Evolutionary conservation across 2,329 filamentous ascomycete species (phyloP).

Genomic region (Pyricularia pennisetigena): DNA sequence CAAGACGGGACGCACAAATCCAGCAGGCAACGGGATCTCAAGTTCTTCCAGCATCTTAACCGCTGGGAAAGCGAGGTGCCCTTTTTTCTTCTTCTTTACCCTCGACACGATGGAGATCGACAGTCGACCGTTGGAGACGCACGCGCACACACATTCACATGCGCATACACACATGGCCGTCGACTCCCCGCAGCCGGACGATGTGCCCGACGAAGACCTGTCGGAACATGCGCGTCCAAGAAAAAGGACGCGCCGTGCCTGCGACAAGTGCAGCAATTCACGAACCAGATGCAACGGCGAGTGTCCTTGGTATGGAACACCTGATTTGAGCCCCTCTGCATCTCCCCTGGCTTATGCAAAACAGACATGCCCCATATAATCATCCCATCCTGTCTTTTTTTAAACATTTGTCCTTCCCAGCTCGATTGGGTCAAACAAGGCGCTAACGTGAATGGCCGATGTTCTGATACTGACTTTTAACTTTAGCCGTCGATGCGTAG

Average conservation of each 20-base stretch:
- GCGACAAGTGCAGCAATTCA: conserved; percentile 27
- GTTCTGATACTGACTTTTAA: neutral
- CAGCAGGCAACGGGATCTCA: neutral
- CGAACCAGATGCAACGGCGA: conserved; percentile 32
- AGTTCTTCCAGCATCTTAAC: neutral
- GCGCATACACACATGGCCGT: conserved; percentile 4
- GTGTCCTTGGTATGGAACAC: conserved; percentile 23
- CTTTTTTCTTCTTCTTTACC: neutral
- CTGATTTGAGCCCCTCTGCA: neutral
- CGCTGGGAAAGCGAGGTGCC: too few species aligned
- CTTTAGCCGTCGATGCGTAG: conserved; percentile 24
- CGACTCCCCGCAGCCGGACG: conserved; percentile 1
- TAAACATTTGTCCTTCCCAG: neutral
- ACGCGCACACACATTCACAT: neutral
- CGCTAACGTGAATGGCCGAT: neutral
- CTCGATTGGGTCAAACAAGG: neutral
- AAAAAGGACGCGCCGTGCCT: conserved; percentile 20
- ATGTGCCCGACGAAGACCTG: neutral
- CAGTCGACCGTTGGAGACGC: neutral
- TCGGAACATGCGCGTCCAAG: conserved; percentile 9
- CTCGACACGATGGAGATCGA: neutral
- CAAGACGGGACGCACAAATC: neutral
- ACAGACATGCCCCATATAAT: neutral
- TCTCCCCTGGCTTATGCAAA: neutral
- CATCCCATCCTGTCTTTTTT: neutral